Base-by-base conservation (phyloP, 1,284 basidiomycete species). In the Anthracocystis setariae region DNA sequence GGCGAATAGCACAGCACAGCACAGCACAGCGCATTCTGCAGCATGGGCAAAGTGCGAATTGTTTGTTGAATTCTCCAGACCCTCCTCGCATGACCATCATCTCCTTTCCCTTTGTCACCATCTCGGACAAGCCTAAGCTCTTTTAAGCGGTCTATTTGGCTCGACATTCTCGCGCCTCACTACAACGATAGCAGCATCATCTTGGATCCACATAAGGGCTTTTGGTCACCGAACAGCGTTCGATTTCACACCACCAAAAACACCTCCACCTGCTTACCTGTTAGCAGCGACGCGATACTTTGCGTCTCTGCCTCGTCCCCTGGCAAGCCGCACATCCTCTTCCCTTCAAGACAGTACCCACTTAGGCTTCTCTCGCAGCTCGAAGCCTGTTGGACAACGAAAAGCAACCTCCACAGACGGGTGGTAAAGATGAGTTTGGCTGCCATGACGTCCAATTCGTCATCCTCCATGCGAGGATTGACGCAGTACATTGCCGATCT, bases 401-500 rank as follows among this genome's bases (percentile, higher is more conserved):
- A 5, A 29, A 8, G 10, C 27, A 24, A 32, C 18, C 55, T 9
- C 21, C 40, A 20, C 8, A 20, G 48, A 47, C 38, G 20, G 20
- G 18, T 38, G 39, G n/a, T 38, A 15, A n/a, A 23, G 10, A 24
- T 33, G 20, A 39, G 29, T n/a, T 20, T 42, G 40, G 21, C 51
- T 35, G 52, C 15, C 25, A 67, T 75, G 75, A 62, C 60, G 46
- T 73, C 71, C 49, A 66, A 67, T 56, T 70, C 55, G 23, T 61
- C 67, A 21, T 67, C 61, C 51, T 64, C 62, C 20, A 81, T 81
- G 79, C 60, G 72, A 33, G 79, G 79, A 2, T 65, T 81, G 25
- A 71, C 68, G 38, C 74, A 95, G 93, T 98, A 98, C 87, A 98
- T 98, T 84, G 93, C 94, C 83, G 95, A 98, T 84, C 91, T 98